Evolutionary conservation across 495 filamentous ascomycete species (phyloP), one percentile per base, ranked within the genome.

Genomic region (Xylaria intraflava): DNA sequence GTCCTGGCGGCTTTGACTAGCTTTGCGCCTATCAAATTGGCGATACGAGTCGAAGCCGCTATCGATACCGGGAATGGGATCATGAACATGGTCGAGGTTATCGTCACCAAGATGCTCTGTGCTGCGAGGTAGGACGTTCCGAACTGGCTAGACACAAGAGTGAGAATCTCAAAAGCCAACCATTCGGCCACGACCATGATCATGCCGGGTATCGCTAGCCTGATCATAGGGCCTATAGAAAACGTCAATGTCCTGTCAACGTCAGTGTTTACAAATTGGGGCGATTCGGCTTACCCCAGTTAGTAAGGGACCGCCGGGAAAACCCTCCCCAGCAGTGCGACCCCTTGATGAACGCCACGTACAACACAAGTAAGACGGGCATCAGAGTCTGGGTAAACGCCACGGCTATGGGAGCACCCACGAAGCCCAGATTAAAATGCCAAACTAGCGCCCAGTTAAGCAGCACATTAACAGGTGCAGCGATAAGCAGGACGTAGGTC

Each of bases 111-210:
- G 12, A 83, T 70, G 30, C 78, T 80, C 61, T 86, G 83, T 3
- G 83, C 83, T 16, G 83, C 83, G 7, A 93, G 73, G 35, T 81
- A 78, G 1, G 79, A 77, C 0, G 85, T 85, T 19, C 83, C 84
- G 46, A 91, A 81, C 51, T 86, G 84, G 16, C 82, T 83, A 0
- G 85, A 80, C 6, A 81, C 79, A 11, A 93, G 73, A 0, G 87
- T 91, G 40, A 93, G 67, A 35, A 91, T 77, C 62, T 91, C 88
- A 59, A 93, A 91, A 16, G 88, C 88, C 5, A 95, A 78, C 68
- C 83, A 92, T 64, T 96, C 92, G 6, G 91, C 90, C 65, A 93
- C 85, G 1, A 97, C 86, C 89, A 95, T 96, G 38, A 94, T 69
- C 64, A 96, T 80, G 3, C 91, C 91, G 0, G 86, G 90, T 16